phyloP scores from a whole-genome alignment of 2,329 filamentous ascomycete species.

The Tolypocladium ophioglossoides region DNA sequence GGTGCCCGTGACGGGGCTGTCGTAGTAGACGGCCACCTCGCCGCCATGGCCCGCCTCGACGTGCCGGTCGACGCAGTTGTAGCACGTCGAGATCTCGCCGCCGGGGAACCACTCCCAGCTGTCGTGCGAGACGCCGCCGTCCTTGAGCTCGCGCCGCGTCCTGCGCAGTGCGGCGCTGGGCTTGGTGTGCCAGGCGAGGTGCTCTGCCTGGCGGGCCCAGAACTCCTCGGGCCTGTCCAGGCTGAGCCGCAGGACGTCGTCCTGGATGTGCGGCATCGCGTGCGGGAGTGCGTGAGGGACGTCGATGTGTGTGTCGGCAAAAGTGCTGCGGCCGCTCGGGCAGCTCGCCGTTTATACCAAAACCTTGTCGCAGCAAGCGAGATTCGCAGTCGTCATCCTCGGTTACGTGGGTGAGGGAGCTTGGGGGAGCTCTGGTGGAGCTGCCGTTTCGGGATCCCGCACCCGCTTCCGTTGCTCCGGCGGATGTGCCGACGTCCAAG shows the following conservation, averaged over 20 bases:
- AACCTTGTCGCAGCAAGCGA: not conserved
- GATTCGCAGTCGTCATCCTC: not conserved
- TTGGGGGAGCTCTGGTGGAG: not conserved
- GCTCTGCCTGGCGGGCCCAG: conserved; percentile 64
- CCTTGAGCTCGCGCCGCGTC: conserved; percentile 50
- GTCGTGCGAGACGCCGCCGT: conserved; percentile 51
- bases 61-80: conserved; percentile 86
- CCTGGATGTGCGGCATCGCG: conserved; percentile 28
- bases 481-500: not conserved
- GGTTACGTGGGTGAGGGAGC: not conserved
- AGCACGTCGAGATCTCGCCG: conserved; percentile 82
- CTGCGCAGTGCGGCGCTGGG: conserved; percentile 52
- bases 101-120: conserved; percentile 88
- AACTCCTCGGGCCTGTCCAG: conserved; percentile 61
- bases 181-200: conserved; percentile 71
- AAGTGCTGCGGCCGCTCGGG: not conserved
- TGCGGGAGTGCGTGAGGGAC: not conserved
- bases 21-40: conserved; percentile 69
- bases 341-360: not conserved
- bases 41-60: conserved; percentile 70
- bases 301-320: conserved; percentile 1
- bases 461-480: not conserved
- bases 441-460: not conserved
- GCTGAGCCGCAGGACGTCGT: conserved; percentile 43
- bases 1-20: conserved; percentile 69